Percentiles rank a stretch among this genome's conserved stretches.
These are phyloP conservation scores for Boletus vinaceobasis DNA, from an alignment of 768 basidiomycete genomes.

Conservation along the genomic window DNA sequence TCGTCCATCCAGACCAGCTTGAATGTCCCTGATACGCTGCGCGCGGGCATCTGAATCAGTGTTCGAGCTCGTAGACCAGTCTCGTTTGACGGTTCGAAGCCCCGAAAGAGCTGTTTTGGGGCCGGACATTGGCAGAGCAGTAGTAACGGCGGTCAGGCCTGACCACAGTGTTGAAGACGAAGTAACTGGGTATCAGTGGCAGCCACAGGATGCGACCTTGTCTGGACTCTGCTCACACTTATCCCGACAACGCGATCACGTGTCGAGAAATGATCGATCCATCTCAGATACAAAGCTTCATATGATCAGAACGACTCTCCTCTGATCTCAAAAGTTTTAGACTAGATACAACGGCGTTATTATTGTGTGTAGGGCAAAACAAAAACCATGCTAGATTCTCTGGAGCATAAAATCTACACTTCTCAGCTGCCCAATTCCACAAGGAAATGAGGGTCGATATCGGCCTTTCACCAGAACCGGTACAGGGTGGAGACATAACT, in stretches of 20 bases:
- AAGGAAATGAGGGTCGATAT: conserved; percentile 46
- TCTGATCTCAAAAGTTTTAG: no score
- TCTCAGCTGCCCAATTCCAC: conserved; percentile 50
- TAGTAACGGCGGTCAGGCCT: background rate
- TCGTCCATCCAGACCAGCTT: conserved; percentile 51
- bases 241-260: conserved; percentile 18
- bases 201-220: background rate
- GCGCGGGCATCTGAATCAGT: conserved; percentile 22
- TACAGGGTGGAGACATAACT: conserved; percentile 53
- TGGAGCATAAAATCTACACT: conserved; percentile 32
- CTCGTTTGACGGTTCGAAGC: conserved; percentile 55
- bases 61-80: conserved; percentile 54
- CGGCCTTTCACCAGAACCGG: conserved; percentile 82
- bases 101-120: conserved; percentile 50
- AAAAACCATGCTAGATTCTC: conserved; percentile 34
- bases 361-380: conserved; percentile 31
- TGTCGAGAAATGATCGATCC: background rate
- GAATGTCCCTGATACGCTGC: conserved; percentile 54
- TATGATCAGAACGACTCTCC: no score
- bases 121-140: conserved; percentile 24
- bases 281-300: no score
- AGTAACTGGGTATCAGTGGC: background rate
- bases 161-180: background rate
- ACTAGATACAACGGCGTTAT: background rate
- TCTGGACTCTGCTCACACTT: background rate